Percentiles rank a stretch among this genome's conserved stretches.
Conservation (phyloP, 495 filamentous ascomycete species). For the Immersiella caudata region DNA sequence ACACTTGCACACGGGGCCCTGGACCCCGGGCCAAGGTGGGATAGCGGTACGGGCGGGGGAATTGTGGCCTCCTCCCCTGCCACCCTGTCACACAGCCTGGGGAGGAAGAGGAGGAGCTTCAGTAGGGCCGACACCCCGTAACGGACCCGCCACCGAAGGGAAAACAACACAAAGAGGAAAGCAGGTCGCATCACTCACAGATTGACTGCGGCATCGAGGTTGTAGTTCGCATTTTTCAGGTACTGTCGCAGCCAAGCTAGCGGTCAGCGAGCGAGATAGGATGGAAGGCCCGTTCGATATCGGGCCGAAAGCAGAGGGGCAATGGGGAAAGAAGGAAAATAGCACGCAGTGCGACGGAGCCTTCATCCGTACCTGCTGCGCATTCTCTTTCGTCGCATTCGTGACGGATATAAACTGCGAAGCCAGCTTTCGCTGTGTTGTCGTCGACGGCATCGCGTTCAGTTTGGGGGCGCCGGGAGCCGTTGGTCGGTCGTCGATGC, state of each 20-base stretch:
- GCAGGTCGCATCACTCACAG: conserved; percentile 43
- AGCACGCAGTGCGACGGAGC: conserved; percentile 26
- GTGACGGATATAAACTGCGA: conserved; percentile 58
- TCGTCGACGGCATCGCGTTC: conserved; percentile 28
- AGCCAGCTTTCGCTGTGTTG: conserved; percentile 55
- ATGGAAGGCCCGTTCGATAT: conserved; percentile 34
- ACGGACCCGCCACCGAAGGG: background rate
- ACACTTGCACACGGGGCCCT: conserved; percentile 11
- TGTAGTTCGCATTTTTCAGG: conserved; percentile 46
- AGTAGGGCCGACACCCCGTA: background rate
- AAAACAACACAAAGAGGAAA: conserved; percentile 16
- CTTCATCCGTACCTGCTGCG: conserved; percentile 48
- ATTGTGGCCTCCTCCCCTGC: background rate
- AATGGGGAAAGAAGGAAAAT: background rate
- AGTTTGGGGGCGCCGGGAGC: background rate
- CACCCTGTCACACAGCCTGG: background rate
- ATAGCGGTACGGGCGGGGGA: background rate
- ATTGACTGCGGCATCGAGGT: conserved; percentile 55
- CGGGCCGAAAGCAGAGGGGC: conserved; percentile 30
- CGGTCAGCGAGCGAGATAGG: conserved; percentile 26
- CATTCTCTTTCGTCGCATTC: conserved; percentile 53
- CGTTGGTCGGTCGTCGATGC: background rate
- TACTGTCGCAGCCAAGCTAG: conserved; percentile 36
- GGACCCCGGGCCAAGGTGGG: conserved; percentile 10
- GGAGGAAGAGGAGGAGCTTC: background rate